Percentiles rank a stretch among this genome's conserved stretches.
Conservation (phyloP, 2,329 filamentous ascomycete genomes). For the Monascus ruber region DNA sequence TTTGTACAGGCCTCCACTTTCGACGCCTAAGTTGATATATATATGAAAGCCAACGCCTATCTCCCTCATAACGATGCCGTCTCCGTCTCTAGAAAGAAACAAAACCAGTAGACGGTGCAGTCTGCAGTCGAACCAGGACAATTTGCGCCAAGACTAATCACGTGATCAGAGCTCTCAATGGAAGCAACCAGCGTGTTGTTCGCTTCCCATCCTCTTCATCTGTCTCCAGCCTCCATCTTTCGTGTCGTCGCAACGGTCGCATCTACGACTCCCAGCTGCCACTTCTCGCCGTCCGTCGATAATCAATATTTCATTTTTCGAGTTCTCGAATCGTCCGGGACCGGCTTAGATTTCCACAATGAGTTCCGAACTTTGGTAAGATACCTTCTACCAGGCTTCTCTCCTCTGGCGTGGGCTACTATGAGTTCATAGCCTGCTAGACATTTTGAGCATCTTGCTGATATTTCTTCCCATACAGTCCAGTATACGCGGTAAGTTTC, state of each 20-base stretch:
- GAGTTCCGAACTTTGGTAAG: constrained; percentile 74
- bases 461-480: constrained; percentile 46
- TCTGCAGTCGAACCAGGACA: too few species aligned
- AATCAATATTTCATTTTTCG: constrained; percentile 6
- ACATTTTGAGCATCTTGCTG: constrained; percentile 13
- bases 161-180: constrained; percentile 17
- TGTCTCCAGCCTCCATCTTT: constrained; percentile 15
- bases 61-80: background rate
- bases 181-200: constrained; percentile 24
- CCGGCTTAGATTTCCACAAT: constrained; percentile 42
- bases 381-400: constrained; percentile 30
- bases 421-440: background rate
- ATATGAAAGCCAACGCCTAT: background rate
- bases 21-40: background rate
- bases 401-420: constrained; percentile 13
- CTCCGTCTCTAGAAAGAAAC: too few species aligned
- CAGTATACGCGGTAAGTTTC: constrained; percentile 93
- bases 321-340: constrained; percentile 6
- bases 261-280: constrained; percentile 12
- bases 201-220: constrained; percentile 13
- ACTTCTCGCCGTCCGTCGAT: constrained; percentile 6
- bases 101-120: too few species aligned
- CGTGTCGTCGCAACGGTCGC: constrained; percentile 16
- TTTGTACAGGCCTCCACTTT: constrained; percentile 5
- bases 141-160: constrained; percentile 18